phyloP scores from a whole-genome alignment of 192 early-diverging fungal species.

The Backusella luteola region DNA sequence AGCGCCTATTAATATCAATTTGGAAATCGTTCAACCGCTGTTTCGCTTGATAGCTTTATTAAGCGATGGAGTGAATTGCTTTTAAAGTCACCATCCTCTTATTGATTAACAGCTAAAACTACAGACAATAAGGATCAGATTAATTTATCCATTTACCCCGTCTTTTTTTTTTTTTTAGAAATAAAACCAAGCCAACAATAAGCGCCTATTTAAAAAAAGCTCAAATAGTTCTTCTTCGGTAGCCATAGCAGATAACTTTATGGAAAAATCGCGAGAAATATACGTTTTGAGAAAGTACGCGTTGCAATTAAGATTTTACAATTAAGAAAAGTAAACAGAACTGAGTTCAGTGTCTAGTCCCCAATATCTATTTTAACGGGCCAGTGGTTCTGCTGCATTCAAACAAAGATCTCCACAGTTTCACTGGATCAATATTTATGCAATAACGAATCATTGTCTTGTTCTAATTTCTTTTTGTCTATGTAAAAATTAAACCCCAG shows the following conservation, averaged over 20 bases:
- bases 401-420: slow-evolving; percentile 27
- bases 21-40: slow-evolving; percentile 12
- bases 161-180: not conserved
- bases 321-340: not conserved
- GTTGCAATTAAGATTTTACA: not conserved
- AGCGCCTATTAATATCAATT: slow-evolving; percentile 7
- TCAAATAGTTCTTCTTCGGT: not conserved
- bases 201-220: slow-evolving; percentile 5
- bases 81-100: not conserved
- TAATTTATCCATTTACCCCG: not conserved
- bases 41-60: slow-evolving; percentile 17
- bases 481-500: not conserved
- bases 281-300: not conserved
- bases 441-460: not conserved
- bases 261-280: not conserved
- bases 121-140: not conserved
- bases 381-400: slow-evolving; percentile 21
- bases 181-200: slow-evolving; percentile 5
- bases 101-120: slow-evolving; percentile 19
- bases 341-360: slow-evolving; percentile 19
- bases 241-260: not conserved
- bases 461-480: not conserved
- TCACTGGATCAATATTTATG: slow-evolving; percentile 25
- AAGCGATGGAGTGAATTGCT: not conserved
- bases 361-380: slow-evolving; percentile 17